Evolutionary conservation across 768 basidiomycete species (phyloP), one percentile per base, ranked within the genome.

Genomic region (Pleurotus tuber-regium): DNA sequence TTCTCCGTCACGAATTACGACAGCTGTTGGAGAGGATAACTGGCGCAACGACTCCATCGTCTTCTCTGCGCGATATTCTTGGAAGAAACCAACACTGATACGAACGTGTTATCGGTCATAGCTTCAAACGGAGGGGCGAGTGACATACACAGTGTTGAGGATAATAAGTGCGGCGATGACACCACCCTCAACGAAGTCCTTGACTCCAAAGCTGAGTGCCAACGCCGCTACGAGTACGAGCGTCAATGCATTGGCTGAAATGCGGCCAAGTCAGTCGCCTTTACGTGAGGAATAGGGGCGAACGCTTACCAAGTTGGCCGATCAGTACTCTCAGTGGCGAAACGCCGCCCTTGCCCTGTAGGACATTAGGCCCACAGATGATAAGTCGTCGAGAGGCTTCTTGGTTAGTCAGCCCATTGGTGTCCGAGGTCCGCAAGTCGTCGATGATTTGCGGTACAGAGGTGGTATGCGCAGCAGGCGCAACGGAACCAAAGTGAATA

Each of bases 21-120:
- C 58, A 1, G 77, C 77, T 5, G 73, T 71, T 2, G 77, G 77
- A 18, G 74, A 74, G 4, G 76, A 75, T 23, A 79, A 68, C 41
- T 71, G 71, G 4, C 73, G 71, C 2, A 78, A 65, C 4, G 75
- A 76, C 53, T 75, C 75, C 75, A 79, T 77, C 0, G 75, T 78
- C 55, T 75, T 75, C 57, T 78, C 77, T 0, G 75, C 74, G 16
- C 66, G 59, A 54, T 76, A 78, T 55, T 78, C 77, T 57, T 76
- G 75, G 43, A 73, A 62, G 54, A 76, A 77, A 4, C 75, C 76
- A 40, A 75, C 71, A 21, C 66, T 69, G 18, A 53, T 26, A n/a
- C n/a, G 4, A 12, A 24, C 16, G 19, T 16, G 19, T 33, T 33
- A 28, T 19, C 30, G 42, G 41, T 12, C 43, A 31, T 16, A n/a